Evolutionary conservation across 345 rosid species (phyloP).

Genomic region (Arabidopsis thaliana): TAIR10.1 NC_003076.8:25495001-25495500

Average conservation of each 20-base stretch:
- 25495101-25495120: constrained; percentile 65
- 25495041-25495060: constrained; percentile 46
- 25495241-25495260: constrained; percentile 30
- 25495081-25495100: constrained; percentile 52
- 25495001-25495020: background rate
- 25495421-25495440: constrained; percentile 41
- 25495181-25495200: constrained; percentile 59
- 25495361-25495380: constrained; percentile 37
- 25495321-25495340: constrained; percentile 29
- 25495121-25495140: constrained; percentile 48
- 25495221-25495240: constrained; percentile 40
- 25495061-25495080: constrained; percentile 39
- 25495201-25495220: constrained; percentile 50
- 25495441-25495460: constrained; percentile 51
- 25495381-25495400: constrained; percentile 42
- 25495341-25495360: constrained; percentile 29
- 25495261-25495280: constrained; percentile 9
- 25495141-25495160: constrained; percentile 46
- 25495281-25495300: constrained; percentile 46
- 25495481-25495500: constrained; percentile 46
- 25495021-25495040: background rate
- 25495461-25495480: constrained; percentile 56
- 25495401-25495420: constrained; percentile 50
- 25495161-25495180: constrained; percentile 62
- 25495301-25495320: constrained; percentile 22